These are phyloP conservation scores for Penicillium sp. DNA, from an alignment of 2,329 filamentous ascomycete genomes.

Conservation along the genomic window DNA sequence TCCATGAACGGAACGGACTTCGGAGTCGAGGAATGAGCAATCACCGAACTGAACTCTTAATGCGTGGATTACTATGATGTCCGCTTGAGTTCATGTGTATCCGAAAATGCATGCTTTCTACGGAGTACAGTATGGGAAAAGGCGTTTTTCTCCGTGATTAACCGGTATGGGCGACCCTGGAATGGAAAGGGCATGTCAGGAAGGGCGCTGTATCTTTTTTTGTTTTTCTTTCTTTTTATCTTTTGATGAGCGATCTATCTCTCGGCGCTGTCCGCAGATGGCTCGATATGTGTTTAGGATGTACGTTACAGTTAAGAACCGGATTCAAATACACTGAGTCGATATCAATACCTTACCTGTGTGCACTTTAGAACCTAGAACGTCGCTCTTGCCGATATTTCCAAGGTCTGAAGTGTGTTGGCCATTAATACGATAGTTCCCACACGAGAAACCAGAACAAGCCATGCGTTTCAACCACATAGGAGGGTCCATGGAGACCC, in stretches of 20 bases:
- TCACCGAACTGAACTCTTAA: not conserved
- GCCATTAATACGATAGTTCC: too few relatives aligned
- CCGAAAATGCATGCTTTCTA: conserved; percentile 6
- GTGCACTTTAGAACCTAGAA: too few relatives aligned
- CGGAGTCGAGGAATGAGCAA: conserved; percentile 32
- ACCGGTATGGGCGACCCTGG: not conserved
- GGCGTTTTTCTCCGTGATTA: conserved; percentile 4
- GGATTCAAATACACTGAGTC: not conserved
- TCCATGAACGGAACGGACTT: conserved; percentile 31
- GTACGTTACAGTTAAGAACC: conserved; percentile 7
- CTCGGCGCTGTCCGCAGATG: conserved; percentile 1
- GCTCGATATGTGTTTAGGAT: conserved; percentile 7
- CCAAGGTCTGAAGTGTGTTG: too few relatives aligned
- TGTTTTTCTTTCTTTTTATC: conserved; percentile 1
- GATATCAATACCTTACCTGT: too few relatives aligned
- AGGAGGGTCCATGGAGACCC: too few relatives aligned
- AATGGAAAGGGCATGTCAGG: not conserved
- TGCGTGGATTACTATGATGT: not conserved
- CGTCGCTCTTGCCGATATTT: too few relatives aligned
- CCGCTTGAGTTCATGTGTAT: conserved; percentile 8
- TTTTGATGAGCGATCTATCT: conserved; percentile 5
- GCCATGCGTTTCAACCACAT: too few relatives aligned
- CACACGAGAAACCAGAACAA: too few relatives aligned
- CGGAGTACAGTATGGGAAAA: conserved; percentile 3
- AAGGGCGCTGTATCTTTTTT: conserved; percentile 5